Conservation (phyloP, 768 basidiomycete species). For the Tylopilus sp. region DNA sequence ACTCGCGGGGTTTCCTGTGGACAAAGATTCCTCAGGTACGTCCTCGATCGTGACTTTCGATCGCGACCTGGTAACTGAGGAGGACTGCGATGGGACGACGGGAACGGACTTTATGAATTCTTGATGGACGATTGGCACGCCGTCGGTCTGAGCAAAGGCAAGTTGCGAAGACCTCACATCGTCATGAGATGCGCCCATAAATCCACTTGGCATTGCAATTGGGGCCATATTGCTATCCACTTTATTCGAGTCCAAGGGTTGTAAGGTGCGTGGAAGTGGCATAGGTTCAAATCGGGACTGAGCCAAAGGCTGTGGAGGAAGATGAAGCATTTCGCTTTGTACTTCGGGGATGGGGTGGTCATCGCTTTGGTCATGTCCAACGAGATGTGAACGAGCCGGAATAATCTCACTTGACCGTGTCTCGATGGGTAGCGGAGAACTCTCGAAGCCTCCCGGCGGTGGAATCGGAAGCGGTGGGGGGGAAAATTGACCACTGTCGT, state of each 20-base stretch:
- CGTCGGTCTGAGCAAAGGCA: conserved; percentile 4
- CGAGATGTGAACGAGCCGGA: conserved; percentile 14
- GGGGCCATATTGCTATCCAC: not conserved
- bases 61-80: conserved; percentile 12
- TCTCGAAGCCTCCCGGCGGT: conserved; percentile 24
- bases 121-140: conserved; percentile 8
- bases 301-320: conserved; percentile 7
- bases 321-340: conserved; percentile 26
- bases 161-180: conserved; percentile 8
- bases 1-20: conserved; percentile 3
- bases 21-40: conserved; percentile 21
- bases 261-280: not conserved
- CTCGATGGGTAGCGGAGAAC: conserved; percentile 21
- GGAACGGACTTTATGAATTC: conserved; percentile 9
- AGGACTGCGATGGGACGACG: conserved; percentile 9
- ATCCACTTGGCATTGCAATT: not conserved
- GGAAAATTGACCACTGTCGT: conserved; percentile 20
- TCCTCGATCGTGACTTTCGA: conserved; percentile 30
- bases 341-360: conserved; percentile 10
- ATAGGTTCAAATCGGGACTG: not conserved
- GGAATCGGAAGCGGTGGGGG: conserved; percentile 30
- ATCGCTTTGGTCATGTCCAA: not conserved
- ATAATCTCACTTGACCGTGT: conserved; percentile 27
- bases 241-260: conserved; percentile 8
- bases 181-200: not conserved